Base-by-base conservation (phyloP, 2,329 filamentous ascomycete genomes). In the Trichoderma afroharzianum region DNA sequence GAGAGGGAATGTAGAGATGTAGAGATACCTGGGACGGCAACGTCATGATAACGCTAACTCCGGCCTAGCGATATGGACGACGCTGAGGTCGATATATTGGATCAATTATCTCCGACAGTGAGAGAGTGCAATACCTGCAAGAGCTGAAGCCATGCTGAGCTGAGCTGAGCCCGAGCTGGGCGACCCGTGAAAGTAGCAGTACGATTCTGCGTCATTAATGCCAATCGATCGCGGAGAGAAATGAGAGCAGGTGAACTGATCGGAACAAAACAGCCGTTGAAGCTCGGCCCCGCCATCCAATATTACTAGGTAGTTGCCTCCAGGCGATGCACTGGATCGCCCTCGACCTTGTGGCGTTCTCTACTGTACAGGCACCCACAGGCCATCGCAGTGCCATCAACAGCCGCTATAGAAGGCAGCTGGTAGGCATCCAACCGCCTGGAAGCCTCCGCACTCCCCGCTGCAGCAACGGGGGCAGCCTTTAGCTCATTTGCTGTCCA, bases 21-120 rank as follows among this genome's bases (percentile, higher is more conserved):
- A 53, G 47, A 24, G 47, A 53, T 53, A 53, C 47, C 21, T 53
- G 47, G 47, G 47, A 53, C 21, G 57, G 57, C 43, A 69, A 69
- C 67, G 67, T 69, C 67, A 69, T 69, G 67, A 69, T 62, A 69
- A 61, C 67, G 67, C 67, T 69, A 69, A 69, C 36, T 69, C 67
- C 57, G 67, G 39, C 28, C 67, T 61, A 69, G 67, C 67, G 67
- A 69, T 62, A 53, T 21, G 33, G 21, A 53, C 58, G 14, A 50
- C 11, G 21, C 33, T 53, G 63, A 57, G 53, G 50, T 57, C 53
- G 63, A 58, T 33, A 55, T 36, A 68, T 47, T 33, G 15, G 36
- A 43, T 43, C 39, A n/a, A 43, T 43, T 43, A 47, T 32, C 57
- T 68, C 36, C 66, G 55, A 3, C 14, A 14, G 57, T 36, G 28